These are phyloP conservation scores for Ogataea wickerhamii DNA, from an alignment of 805 yeast genomes.

Conservation along the genomic window DNA sequence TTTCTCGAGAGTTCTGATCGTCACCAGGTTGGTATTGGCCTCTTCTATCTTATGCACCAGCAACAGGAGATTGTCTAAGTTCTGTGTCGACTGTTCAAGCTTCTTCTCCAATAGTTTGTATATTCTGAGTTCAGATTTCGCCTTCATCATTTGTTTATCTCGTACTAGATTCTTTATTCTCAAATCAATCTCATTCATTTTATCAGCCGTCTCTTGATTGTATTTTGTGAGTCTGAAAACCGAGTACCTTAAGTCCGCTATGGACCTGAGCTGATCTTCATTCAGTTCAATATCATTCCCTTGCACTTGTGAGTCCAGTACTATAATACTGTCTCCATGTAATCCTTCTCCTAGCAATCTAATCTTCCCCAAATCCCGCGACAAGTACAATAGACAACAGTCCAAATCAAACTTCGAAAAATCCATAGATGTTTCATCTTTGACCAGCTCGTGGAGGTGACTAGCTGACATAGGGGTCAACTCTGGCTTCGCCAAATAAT, in stretches of 20 bases:
- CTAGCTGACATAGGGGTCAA: conserved; percentile 13
- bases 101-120: conserved; percentile 23
- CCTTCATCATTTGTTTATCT: conserved; percentile 17
- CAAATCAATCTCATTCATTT: conserved; percentile 10
- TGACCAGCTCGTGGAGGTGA: conserved; percentile 14
- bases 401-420: conserved; percentile 20
- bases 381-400: conserved; percentile 21
- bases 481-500: conserved; percentile 2
- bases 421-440: neutral
- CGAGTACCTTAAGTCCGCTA: conserved; percentile 28
- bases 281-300: conserved; percentile 10
- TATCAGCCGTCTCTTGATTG: conserved; percentile 13
- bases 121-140: conserved; percentile 23
- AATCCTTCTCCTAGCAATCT: conserved; percentile 1
- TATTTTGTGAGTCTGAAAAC: conserved; percentile 21
- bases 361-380: conserved; percentile 14
- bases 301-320: neutral
- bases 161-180: conserved; percentile 14
- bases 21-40: conserved; percentile 23
- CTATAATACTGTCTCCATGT: neutral
- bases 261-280: conserved; percentile 18
- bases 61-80: conserved; percentile 22
- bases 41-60: conserved; percentile 27
- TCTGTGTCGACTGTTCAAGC: conserved; percentile 15
- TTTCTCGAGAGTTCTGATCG: conserved; percentile 22